A percentile compares a stretch with the other conserved stretches of the same genome.
phyloP scores from a whole-genome alignment of 192 early-diverging fungal species.

The Piromyces sp. region DNA sequence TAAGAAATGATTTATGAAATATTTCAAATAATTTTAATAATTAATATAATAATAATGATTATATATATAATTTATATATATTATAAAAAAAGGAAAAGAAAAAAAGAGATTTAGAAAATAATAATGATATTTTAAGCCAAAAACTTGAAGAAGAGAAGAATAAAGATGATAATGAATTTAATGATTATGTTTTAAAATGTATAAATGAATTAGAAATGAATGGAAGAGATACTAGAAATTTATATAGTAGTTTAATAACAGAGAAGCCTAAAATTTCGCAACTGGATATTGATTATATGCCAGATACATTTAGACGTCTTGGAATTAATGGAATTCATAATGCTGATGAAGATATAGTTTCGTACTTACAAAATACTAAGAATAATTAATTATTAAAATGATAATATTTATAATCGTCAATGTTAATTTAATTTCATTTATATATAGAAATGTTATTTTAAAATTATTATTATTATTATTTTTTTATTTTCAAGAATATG shows the following conservation, averaged over 20 bases:
- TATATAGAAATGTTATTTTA: too few relatives aligned
- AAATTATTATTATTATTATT: too few relatives aligned
- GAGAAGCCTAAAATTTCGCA: background rate
- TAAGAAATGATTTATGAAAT: too few relatives aligned
- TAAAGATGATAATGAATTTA: background rate
- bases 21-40: too few relatives aligned
- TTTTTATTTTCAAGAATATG: too few relatives aligned
- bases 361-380: background rate
- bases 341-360: background rate
- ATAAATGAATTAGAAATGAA: background rate
- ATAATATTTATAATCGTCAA: too few relatives aligned
- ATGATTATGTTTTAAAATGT: background rate
- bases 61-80: too few relatives aligned
- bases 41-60: too few relatives aligned
- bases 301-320: background rate
- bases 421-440: too few relatives aligned
- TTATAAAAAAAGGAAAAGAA: background rate
- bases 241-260: background rate
- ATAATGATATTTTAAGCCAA: background rate
- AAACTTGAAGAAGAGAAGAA: background rate
- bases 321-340: background rate
- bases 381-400: too few relatives aligned
- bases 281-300: background rate
- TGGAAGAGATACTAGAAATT: background rate
- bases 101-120: background rate